A percentile compares a stretch with the other conserved stretches of the same genome.
These are phyloP conservation scores for Coprinopsis cinerea DNA, from an alignment of 768 basidiomycete species.

Conservation along the genomic window DNA sequence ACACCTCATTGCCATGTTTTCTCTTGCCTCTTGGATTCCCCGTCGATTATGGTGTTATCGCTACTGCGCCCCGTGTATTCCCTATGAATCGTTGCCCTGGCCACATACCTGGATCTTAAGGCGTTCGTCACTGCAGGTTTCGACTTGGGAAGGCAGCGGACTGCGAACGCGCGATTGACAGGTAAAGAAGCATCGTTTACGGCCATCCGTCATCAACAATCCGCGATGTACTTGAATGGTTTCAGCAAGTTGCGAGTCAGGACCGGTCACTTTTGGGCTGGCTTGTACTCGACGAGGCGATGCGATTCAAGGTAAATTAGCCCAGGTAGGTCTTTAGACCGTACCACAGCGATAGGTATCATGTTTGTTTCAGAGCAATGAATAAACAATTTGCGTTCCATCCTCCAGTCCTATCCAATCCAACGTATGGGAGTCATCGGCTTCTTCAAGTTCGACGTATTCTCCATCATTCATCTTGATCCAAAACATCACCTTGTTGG, in stretches of 20 bases:
- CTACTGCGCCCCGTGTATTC: slow-evolving; percentile 53
- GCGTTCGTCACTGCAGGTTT: neutral
- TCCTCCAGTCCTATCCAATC: slow-evolving; percentile 72
- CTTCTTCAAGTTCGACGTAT: slow-evolving; percentile 39
- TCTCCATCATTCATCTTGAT: slow-evolving; percentile 45
- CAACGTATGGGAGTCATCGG: slow-evolving; percentile 47
- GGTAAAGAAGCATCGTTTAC: too few relatives aligned
- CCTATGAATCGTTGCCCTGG: slow-evolving; percentile 37
- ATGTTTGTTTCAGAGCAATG: slow-evolving; percentile 2
- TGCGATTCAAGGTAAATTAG: too few relatives aligned
- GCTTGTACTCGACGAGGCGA: too few relatives aligned
- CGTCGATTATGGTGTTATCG: slow-evolving; percentile 44
- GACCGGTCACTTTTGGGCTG: too few relatives aligned
- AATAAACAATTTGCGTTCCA: slow-evolving; percentile 35
- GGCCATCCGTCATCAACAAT: too few relatives aligned
- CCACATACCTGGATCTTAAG: neutral
- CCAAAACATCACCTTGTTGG: slow-evolving; percentile 43
- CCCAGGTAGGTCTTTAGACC: too few relatives aligned
- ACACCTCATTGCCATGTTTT: slow-evolving; percentile 28
- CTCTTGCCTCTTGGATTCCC: slow-evolving; percentile 43
- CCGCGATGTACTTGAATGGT: too few relatives aligned
- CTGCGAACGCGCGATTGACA: too few relatives aligned
- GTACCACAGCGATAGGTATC: too few relatives aligned
- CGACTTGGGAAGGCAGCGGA: too few relatives aligned
- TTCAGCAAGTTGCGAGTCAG: too few relatives aligned